Evolutionary conservation across 495 filamentous ascomycete genomes (phyloP), one percentile per base, ranked within the genome.

Genomic region (Lophiotrema nucula): DNA sequence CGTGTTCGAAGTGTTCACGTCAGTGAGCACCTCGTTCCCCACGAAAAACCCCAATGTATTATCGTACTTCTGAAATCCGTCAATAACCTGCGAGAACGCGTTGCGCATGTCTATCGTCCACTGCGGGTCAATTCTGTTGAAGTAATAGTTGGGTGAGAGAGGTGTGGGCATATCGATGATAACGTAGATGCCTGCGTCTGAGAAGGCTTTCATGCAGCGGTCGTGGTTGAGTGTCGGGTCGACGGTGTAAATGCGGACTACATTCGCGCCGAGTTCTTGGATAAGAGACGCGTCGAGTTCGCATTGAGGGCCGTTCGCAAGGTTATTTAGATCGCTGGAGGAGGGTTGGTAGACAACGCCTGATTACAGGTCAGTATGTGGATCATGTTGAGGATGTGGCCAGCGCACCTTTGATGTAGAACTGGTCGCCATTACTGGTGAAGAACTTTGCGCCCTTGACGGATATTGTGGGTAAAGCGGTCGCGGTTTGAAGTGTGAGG

Each of bases 391-490:
- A 19, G n/a, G 19, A 19, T 31, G 22, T 16, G 49, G 18, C 8
- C 13, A 13, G 39, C 69, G 49, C 74, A 86, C 89, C 89, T 72
- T 91, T 92, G 66, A 92, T 80, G 73, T 81, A 93, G 73, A 85
- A 95, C 69, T 92, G 88, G 15, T 81, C 76, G 52, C 89, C 88
- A 71, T 89, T 79, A 59, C 77, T 81, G 51, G 81, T 83, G 74
- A 92, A 93, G 77, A 95, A 89, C 72, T 93, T 95, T 71, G 84
- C 82, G n/a, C 89, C 89, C 24, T 86, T 82, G 19, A 80, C 77
- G 13, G 80, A 79, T 64, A 95, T 87, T 28, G 81, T 80, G 26
- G 82, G 75, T 31, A 79, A 67, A n/a, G 72, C 72, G 10, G 21
- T 3, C 4, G 25, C 28, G 44, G 6, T 15, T 19, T 33, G 23